These are phyloP conservation scores for Babesia divergens DNA, from an alignment of 169 alveolate genomes.

Conservation along the genomic window DNA sequence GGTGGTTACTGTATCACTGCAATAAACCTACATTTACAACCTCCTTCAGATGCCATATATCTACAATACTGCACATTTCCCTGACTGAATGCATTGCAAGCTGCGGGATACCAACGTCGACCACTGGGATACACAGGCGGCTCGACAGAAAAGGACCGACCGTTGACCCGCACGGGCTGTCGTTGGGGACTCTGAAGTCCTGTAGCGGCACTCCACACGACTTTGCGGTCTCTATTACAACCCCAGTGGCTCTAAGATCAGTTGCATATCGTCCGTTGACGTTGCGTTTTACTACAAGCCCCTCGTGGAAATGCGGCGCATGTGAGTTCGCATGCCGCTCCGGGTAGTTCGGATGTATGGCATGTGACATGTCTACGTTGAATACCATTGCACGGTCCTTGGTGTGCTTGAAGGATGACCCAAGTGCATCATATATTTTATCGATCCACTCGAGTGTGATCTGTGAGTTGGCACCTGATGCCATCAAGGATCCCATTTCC, in stretches of 20 bases:
- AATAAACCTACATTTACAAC: conserved; percentile 33
- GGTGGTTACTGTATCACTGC: background rate
- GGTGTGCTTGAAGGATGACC: conserved; percentile 14
- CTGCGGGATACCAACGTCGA: conserved; percentile 93
- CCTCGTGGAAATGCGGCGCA: conserved; percentile 83
- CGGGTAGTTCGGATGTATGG: conserved; percentile 93
- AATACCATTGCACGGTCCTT: conserved; percentile 43
- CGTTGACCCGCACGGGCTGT: conserved; percentile 95
- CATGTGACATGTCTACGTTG: conserved; percentile 91
- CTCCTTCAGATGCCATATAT: conserved; percentile 52
- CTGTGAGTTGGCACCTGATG: conserved; percentile 68
- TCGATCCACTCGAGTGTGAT: conserved; percentile 62
- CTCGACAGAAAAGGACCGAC: conserved; percentile 92
- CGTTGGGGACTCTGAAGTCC: conserved; percentile 90
- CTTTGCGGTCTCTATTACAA: conserved; percentile 80
- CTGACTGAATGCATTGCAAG: conserved; percentile 96
- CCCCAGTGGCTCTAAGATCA: conserved; percentile 83
- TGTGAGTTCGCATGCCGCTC: conserved; percentile 89
- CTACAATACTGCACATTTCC: conserved; percentile 80
- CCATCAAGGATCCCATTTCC: conserved; percentile 73
- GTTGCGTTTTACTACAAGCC: conserved; percentile 90
- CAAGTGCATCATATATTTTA: conserved; percentile 40
- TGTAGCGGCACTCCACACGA: conserved; percentile 81
- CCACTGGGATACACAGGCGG: conserved; percentile 86
- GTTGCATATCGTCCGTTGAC: conserved; percentile 90